Percentiles rank a stretch among this genome's conserved stretches.
phyloP scores from a whole-genome alignment of 495 filamentous ascomycete genomes.

The Apodospora peruviana region DNA sequence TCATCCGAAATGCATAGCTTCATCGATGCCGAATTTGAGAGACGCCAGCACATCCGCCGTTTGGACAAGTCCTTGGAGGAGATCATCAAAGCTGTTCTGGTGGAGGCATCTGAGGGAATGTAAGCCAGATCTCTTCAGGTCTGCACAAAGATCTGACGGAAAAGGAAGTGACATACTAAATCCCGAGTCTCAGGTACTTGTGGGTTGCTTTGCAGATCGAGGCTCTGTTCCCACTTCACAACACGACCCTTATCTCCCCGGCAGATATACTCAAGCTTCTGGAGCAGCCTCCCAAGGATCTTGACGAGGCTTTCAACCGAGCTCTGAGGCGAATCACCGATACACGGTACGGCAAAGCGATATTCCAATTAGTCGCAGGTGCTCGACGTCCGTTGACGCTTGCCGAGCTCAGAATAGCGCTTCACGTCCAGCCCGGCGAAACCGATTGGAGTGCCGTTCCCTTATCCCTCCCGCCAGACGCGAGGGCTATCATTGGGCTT shows the following conservation, averaged over 20 bases:
- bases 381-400: background rate
- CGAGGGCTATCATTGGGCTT: background rate
- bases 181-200: conserved; percentile 7
- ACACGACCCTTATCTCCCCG: background rate
- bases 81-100: background rate
- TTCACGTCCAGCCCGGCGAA: background rate
- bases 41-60: background rate
- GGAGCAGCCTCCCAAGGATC: background rate
- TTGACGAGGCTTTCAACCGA: background rate
- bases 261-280: background rate
- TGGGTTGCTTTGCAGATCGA: conserved; percentile 4
- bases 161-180: no score
- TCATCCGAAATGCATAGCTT: background rate
- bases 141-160: background rate
- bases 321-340: background rate
- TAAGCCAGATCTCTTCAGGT: no score
- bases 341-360: background rate
- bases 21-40: background rate
- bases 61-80: background rate
- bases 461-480: background rate
- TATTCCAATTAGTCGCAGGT: background rate
- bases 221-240: background rate
- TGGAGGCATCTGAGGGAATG: background rate
- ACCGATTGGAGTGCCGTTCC: fast-evolving
- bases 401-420: background rate